Base-by-base conservation (phyloP, 108 stramenopile genomes). In the Skeletonema marinoi region DNA sequence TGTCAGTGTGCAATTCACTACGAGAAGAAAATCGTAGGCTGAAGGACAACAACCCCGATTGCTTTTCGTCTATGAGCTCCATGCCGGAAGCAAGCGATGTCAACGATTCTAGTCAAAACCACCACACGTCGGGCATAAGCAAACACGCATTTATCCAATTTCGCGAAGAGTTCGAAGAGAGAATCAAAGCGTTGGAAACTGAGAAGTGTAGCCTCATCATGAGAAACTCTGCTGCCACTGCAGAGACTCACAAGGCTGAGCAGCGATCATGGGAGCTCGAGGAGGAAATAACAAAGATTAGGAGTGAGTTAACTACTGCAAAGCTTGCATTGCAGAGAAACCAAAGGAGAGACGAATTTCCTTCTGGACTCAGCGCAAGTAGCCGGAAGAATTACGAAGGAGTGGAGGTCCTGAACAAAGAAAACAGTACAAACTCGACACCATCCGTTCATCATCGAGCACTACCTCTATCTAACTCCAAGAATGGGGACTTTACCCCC, bases 131-230 rank as follows among this genome's bases (percentile, higher is more conserved):
- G 11, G 44, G 71, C 48, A 71, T 80, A 5, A 75, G 68, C 59
- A 86, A 84, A 65, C 79, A 86, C 7, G 80, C 90, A 13, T 70
- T 95, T 5, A 76, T 78, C 7, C 80, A 88, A 63, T 86, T 91
- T 59, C 87, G 86, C 19, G 70, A 78, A 16, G 94, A 93, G 65
- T 95, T 88, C 68, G 92, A 93, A 56, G 94, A 92, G 67, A 87
- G 66, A 17, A 88, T 93, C 29, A 74, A 85, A 33, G 68, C 74
- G 32, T 54, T 95, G 63, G 89, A 88, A 50, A 89, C 88, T 59
- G 94, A 95, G 69, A 95, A 93, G 65, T 85, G 92, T 3, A 88
- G 92, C 36, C 82, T 95, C 11, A 75, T 95, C 13, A 93, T 95
- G 94, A 88, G 85, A 60, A 88, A 92, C 62, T 88, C 91, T 31